Base-by-base conservation (phyloP, 1,284 basidiomycete species). In the Ustilago xerochloae region DNA sequence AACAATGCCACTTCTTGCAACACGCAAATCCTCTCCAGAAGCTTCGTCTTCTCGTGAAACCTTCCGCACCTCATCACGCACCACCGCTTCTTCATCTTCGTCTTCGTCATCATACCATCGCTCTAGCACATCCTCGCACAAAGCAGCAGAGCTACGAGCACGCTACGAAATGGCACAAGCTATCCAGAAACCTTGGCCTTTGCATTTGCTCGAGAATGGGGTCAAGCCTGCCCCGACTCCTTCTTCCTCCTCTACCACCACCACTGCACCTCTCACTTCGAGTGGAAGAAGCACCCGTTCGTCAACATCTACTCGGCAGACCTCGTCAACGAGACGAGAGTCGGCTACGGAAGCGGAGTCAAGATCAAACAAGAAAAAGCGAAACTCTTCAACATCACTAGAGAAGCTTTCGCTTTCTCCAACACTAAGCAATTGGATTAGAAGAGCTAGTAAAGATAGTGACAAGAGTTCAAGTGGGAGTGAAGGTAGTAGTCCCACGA, bases 121-220 rank as follows among this genome's bases (percentile, higher is more conserved):
- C 22, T 55, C 57, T n/a, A 47, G 45, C 4, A 35, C 50, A 6
- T 63, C 61, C 0, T 63, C 66, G 15, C 53, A 55, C 10, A 54
- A 52, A 26, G 56, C 64, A 8, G 47, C 61, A 16, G 70, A 73
- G 48, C 38, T 73, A 8, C 55, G 64, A 2, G 70, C 70, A 4
- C 38, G 70, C 18, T 73, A 67, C 49, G 70, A 73, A 38, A 73
- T 73, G 70, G 70, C 70, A 9, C 70, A 73, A 47, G 70, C 70
- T 22, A 67, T 73, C 9, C 70, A 73, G 29, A 73, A 73, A 50
- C 70, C 70, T 2, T 73, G 70, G 70, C 70, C 70, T 2, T 20
- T 73, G 18, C 70, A 73, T 24, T 32, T 73, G 53, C 53, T 73
- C 16, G 70, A 73, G 35, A 73, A 73, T 50, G 70, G 70, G 16